Evolutionary conservation across 805 yeast species (phyloP), one percentile per base, ranked within the genome.

Genomic region (Wickerhamiella allomyrinae): DNA sequence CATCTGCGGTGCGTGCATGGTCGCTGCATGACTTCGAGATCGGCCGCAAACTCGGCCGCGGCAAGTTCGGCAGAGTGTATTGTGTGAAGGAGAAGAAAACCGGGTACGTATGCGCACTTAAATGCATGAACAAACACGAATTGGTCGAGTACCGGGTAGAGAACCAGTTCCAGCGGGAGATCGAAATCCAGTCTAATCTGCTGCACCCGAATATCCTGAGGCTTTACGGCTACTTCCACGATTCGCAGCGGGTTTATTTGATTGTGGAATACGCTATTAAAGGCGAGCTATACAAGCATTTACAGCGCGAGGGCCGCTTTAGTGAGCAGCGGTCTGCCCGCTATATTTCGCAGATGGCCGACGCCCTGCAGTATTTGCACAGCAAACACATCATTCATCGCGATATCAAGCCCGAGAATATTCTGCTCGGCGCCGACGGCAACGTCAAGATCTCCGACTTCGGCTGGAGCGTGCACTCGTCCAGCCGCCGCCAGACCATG

Each of bases 361-460:
- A 71, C 33, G 95, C 94, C 0, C 69, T 89, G 37, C 60, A 67
- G 8, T 83, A 86, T 55, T 65, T 91, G 49, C 97, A 89, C 59
- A 63, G 71, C 27, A 82, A 79, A 52, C 75, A 79, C 49, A 76
- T 91, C 35, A 81, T 89, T 21, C 98, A 89, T 56, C 70, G 97
- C 46, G 98, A 89, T 57, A 74, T 89, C 49, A 89, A 89, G 59
- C 97, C 97, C 0, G 97, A 91, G 57, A 89, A 89, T 53, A 81
- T 89, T 39, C 62, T 89, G 34, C 64, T 89, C 9, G 84, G 85
- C 6, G 70, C 77, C 46, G 75, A 83, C 55, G 82, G 86, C 48
- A 73, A 72, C 20, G 69, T 89, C 42, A 89, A 87, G 57, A 69
- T 89, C 29, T 79, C 95, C 15, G 98, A 89, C 61, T 89, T 91